Conservation (phyloP, 1,139 yeast species). For the Magnusiomyces ingens region DNA sequence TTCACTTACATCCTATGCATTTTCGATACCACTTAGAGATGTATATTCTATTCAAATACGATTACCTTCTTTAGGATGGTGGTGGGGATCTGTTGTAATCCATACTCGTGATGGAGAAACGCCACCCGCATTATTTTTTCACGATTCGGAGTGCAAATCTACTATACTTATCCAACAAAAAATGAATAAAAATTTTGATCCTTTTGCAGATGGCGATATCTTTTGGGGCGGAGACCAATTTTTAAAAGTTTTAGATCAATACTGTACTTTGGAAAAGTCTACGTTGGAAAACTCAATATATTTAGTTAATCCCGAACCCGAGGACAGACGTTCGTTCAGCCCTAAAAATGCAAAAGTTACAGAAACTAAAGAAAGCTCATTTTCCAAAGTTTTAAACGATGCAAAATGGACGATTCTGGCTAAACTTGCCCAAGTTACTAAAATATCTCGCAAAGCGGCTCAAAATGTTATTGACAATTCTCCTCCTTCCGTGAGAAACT, state of each 20-base stretch:
- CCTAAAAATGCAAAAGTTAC: constrained; percentile 42
- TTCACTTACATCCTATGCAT: constrained; percentile 56
- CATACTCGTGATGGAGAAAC: constrained; percentile 63
- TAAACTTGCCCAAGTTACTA: constrained; percentile 75
- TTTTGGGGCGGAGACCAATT: constrained; percentile 94
- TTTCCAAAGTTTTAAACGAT: constrained; percentile 41
- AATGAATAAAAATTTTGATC: constrained; percentile 62
- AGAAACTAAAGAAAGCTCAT: constrained; percentile 20
- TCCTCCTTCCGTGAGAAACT: constrained; percentile 48
- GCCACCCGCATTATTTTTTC: constrained; percentile 82
- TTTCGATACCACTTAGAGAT: constrained; percentile 51
- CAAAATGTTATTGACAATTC: constrained; percentile 63
- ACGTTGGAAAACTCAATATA: constrained; percentile 65
- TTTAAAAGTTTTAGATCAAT: constrained; percentile 45
- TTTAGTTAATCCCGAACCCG: constrained; percentile 72
- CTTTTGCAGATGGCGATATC: constrained; percentile 57
- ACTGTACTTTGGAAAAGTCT: constrained; percentile 60
- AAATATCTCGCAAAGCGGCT: constrained; percentile 54
- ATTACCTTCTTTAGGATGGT: constrained; percentile 78
- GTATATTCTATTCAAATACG: constrained; percentile 77
- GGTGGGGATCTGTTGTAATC: constrained; percentile 81
- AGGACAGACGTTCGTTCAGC: constrained; percentile 70
- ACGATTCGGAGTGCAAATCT: constrained; percentile 79
- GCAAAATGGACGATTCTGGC: constrained; percentile 86
- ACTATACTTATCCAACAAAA: constrained; percentile 55